Percentiles rank a stretch among this genome's conserved stretches.
These are phyloP conservation scores for Alternaria sp. DNA, from an alignment of 2,329 filamentous ascomycete genomes.

Conservation along the genomic window DNA sequence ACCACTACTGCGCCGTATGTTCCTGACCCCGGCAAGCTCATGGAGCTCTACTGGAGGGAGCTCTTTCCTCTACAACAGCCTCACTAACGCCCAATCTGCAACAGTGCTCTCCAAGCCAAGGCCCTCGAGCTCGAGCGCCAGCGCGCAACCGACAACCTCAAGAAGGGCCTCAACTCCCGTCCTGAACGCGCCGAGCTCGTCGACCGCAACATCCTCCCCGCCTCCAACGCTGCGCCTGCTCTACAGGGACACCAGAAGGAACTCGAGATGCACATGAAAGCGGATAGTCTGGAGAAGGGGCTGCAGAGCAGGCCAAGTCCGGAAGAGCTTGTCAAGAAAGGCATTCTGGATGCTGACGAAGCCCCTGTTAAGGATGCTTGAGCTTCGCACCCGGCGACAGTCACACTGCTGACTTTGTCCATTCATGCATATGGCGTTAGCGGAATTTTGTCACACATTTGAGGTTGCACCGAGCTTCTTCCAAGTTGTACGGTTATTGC, in stretches of 20 bases:
- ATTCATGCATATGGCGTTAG: slow-evolving; percentile 9
- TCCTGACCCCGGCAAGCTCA: background rate
- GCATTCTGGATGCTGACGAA: slow-evolving; percentile 69
- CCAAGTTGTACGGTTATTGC: slow-evolving; percentile 11
- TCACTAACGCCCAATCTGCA: slow-evolving; percentile 3
- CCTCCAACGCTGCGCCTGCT: slow-evolving; percentile 77
- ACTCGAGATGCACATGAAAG: slow-evolving; percentile 87
- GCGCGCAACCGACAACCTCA: slow-evolving; percentile 68
- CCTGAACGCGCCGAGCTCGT: slow-evolving; percentile 78
- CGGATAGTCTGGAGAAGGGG: slow-evolving; percentile 86
- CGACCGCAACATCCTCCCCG: slow-evolving; percentile 87
- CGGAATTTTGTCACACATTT: slow-evolving; percentile 4
- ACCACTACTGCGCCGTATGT: slow-evolving; percentile 72
- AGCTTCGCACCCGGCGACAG: background rate
- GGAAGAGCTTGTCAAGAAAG: slow-evolving; percentile 78
- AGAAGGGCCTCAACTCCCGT: slow-evolving; percentile 69
- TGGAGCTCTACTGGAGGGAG: background rate
- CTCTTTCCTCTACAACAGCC: background rate
- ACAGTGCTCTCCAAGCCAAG: slow-evolving; percentile 68
- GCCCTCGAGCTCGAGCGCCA: slow-evolving; percentile 71
- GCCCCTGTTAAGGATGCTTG: slow-evolving; percentile 43
- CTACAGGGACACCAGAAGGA: slow-evolving; percentile 83
- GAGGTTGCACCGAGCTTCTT: background rate
- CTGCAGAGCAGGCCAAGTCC: slow-evolving; percentile 79
- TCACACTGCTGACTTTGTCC: background rate